Percentiles rank a stretch among this genome's conserved stretches.
phyloP scores from a whole-genome alignment of 2,329 filamentous ascomycete species.

The Acephala macrosclerotiorum region DNA sequence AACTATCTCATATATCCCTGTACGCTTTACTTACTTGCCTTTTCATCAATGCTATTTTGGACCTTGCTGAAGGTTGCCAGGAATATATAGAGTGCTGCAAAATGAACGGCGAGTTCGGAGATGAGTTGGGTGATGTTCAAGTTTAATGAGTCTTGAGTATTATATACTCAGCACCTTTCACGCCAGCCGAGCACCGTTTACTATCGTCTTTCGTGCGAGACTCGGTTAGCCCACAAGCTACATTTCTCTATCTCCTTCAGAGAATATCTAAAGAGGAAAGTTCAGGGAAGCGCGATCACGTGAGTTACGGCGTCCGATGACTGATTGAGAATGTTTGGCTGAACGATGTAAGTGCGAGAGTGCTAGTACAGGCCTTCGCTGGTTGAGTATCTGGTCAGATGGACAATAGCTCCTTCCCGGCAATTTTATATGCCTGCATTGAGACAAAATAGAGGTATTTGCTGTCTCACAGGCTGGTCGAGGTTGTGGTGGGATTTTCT shows the following conservation, averaged over 20 bases:
- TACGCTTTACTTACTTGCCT: neutral
- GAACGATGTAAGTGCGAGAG: neutral
- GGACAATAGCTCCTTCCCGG: too few species aligned
- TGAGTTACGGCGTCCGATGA: neutral
- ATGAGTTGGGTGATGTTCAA: neutral
- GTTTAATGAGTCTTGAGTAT: neutral
- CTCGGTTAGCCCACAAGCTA: neutral
- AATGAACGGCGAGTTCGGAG: neutral
- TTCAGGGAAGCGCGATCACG: neutral
- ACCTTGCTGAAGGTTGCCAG: too few species aligned
- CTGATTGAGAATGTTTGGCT: neutral
- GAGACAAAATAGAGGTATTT: constrained; percentile 6
- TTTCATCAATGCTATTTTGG: too few species aligned
- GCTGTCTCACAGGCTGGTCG: constrained; percentile 2
- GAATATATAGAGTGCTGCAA: neutral
- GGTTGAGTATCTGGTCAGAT: neutral
- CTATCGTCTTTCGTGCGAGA: neutral
- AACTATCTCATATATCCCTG: too few species aligned
- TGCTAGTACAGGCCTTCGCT: neutral
- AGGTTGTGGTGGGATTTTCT: constrained; percentile 8
- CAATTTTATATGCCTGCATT: too few species aligned
- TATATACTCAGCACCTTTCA: neutral
- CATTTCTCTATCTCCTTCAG: neutral
- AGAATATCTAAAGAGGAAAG: neutral
- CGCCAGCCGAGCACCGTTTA: neutral